These are phyloP conservation scores for Beauveria australis DNA, from an alignment of 2,329 filamentous ascomycete genomes.

Conservation along the genomic window DNA sequence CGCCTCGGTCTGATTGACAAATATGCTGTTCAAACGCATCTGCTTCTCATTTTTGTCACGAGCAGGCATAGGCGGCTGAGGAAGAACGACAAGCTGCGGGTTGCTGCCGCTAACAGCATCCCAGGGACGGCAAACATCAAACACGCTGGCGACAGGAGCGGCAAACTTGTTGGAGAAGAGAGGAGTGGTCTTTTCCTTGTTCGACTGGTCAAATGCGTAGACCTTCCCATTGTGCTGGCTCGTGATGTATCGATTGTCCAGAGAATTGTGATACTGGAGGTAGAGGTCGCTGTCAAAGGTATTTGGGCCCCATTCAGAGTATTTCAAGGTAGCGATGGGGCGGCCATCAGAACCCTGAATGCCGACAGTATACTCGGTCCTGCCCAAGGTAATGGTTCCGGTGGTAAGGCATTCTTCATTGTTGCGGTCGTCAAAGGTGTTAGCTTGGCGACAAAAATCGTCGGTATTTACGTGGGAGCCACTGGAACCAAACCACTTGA, in stretches of 20 bases:
- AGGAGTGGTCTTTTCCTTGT: slow-evolving; percentile 40
- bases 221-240: slow-evolving; percentile 78
- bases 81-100: slow-evolving; percentile 72
- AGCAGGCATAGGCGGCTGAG: slow-evolving; percentile 66
- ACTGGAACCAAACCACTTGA: slow-evolving; percentile 75
- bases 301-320: slow-evolving; percentile 92
- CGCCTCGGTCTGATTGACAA: slow-evolving; percentile 77
- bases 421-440: slow-evolving; percentile 56
- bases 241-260: slow-evolving; percentile 85
- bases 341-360: slow-evolving; percentile 70
- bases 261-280: slow-evolving; percentile 68
- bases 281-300: slow-evolving; percentile 82
- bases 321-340: slow-evolving; percentile 80
- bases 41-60: slow-evolving; percentile 41
- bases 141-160: slow-evolving; percentile 77
- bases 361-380: slow-evolving; percentile 81
- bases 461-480: slow-evolving; percentile 61
- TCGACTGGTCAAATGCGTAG: slow-evolving; percentile 66
- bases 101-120: slow-evolving; percentile 55
- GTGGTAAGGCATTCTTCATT: slow-evolving; percentile 70
- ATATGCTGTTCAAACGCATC: slow-evolving; percentile 58
- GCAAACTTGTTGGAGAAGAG: slow-evolving; percentile 62
- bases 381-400: slow-evolving; percentile 73
- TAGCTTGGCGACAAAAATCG: slow-evolving; percentile 66
- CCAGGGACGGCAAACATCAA: slow-evolving; percentile 73